These are phyloP conservation scores for Cerioporus squamosus DNA, from an alignment of 1,284 basidiomycete species.

Conservation along the genomic window DNA sequence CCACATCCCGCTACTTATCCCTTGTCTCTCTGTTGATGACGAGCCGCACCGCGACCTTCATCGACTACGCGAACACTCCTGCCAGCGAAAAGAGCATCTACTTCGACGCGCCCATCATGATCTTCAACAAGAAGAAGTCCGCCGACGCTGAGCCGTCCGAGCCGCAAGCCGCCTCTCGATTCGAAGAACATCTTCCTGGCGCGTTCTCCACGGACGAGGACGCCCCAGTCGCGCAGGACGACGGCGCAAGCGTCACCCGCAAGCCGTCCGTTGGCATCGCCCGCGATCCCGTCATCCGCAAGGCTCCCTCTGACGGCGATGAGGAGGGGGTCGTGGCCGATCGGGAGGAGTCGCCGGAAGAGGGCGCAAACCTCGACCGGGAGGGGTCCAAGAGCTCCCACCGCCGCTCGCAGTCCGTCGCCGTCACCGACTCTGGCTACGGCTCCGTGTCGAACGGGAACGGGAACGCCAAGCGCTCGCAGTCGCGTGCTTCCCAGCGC, in stretches of 20 bases:
- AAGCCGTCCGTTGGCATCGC: constrained; percentile 10
- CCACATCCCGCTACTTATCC: neutral
- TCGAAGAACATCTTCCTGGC: constrained; percentile 8
- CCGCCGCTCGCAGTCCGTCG: constrained; percentile 13
- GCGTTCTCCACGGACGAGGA: constrained; percentile 7
- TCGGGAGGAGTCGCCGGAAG: neutral
- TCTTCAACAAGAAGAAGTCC: constrained; percentile 5
- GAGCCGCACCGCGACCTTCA: constrained; percentile 9
- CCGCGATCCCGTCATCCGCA: constrained; percentile 9
- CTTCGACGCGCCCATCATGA: constrained; percentile 44
- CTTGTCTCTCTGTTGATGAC: too few relatives aligned
- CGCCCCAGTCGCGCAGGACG: neutral
- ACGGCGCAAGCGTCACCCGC: neutral
- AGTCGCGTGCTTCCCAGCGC: constrained; percentile 11
- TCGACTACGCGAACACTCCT: constrained; percentile 28
- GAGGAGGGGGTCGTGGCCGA: neutral
- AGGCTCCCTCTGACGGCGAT: constrained; percentile 8
- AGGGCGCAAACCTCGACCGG: neutral
- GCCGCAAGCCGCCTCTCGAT: constrained; percentile 5
- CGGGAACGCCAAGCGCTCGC: constrained; percentile 1
- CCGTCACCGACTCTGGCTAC: constrained; percentile 33
- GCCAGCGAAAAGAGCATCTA: constrained; percentile 41
- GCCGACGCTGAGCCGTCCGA: constrained; percentile 16
- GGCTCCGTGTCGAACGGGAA: constrained; percentile 17
- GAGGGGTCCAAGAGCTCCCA: constrained; percentile 1